Evolutionary conservation across 805 yeast species (phyloP).

Genomic region (Yarrowia deformans): DNA sequence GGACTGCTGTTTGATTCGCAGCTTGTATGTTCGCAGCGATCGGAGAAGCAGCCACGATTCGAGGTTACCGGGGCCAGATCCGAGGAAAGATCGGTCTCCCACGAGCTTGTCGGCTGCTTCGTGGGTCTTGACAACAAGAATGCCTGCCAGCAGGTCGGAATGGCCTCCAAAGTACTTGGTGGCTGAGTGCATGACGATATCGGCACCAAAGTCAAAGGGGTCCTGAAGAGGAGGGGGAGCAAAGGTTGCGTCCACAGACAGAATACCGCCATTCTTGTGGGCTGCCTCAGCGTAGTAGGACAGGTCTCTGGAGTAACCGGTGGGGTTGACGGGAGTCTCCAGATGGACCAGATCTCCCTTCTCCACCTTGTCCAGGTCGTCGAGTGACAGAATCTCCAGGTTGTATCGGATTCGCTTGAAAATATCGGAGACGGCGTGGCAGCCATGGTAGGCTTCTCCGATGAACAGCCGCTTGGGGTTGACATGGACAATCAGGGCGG

Average conservation of each 20-base stretch:
- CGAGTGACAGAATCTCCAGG: constrained; percentile 47
- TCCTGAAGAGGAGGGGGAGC: constrained; percentile 92
- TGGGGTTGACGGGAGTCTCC: constrained; percentile 90
- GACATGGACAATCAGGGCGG: constrained; percentile 70
- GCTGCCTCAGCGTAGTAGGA: constrained; percentile 70
- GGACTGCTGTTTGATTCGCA: constrained; percentile 74
- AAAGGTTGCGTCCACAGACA: constrained; percentile 84
- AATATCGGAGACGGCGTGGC: constrained; percentile 71
- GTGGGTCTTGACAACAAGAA: constrained; percentile 68
- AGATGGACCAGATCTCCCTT: constrained; percentile 81
- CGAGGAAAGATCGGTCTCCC: constrained; percentile 72
- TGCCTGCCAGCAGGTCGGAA: constrained; percentile 86
- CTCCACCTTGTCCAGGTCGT: constrained; percentile 55
- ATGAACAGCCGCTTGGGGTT: constrained; percentile 79
- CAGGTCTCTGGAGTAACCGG: constrained; percentile 71
- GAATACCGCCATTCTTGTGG: constrained; percentile 74
- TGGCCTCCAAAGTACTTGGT: constrained; percentile 97
- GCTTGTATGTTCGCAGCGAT: constrained; percentile 79
- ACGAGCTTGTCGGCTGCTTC: constrained; percentile 57
- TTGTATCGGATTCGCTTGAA: constrained; percentile 64
- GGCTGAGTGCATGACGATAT: constrained; percentile 89
- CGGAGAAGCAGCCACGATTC: constrained; percentile 78
- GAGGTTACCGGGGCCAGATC: constrained; percentile 79
- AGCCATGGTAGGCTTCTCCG: constrained; percentile 87
- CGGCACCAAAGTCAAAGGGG: constrained; percentile 84